Conservation (phyloP, 1,284 basidiomycete species). For the Salmacisia buchloeana region DNA sequence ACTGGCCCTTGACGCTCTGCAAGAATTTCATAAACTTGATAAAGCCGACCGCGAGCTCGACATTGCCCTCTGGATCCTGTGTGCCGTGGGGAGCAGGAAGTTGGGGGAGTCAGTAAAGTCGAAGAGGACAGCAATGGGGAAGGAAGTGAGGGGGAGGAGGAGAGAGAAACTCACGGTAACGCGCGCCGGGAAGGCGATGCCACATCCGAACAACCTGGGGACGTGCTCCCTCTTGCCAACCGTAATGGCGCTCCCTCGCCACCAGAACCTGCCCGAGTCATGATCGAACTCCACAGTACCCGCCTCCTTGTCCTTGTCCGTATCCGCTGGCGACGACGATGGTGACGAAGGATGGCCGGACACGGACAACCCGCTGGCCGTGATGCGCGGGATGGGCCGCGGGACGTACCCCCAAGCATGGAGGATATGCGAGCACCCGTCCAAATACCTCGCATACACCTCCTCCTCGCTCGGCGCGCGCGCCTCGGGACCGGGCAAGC, state of each 20-base stretch:
- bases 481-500: not conserved
- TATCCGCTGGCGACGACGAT: too few species aligned
- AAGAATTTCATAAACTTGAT: constrained; percentile 17
- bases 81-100: not conserved
- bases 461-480: not conserved
- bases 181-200: constrained; percentile 14
- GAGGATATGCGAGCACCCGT: not conserved
- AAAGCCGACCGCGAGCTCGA: constrained; percentile 15
- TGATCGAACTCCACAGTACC: not conserved
- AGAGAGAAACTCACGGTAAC: constrained; percentile 1
- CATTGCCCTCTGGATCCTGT: constrained; percentile 14
- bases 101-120: not conserved
- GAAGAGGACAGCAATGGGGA: not conserved
- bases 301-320: not conserved
- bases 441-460: not conserved
- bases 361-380: not conserved
- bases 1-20: not conserved
- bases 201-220: constrained; percentile 13
- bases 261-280: not conserved
- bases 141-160: not conserved
- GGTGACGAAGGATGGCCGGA: too few species aligned
- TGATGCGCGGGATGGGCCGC: not conserved
- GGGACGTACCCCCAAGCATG: not conserved
- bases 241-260: constrained; percentile 3
- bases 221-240: constrained; percentile 1